phyloP scores from a whole-genome alignment of 352 stramenopile species.

The Phytophthora sp. region DNA sequence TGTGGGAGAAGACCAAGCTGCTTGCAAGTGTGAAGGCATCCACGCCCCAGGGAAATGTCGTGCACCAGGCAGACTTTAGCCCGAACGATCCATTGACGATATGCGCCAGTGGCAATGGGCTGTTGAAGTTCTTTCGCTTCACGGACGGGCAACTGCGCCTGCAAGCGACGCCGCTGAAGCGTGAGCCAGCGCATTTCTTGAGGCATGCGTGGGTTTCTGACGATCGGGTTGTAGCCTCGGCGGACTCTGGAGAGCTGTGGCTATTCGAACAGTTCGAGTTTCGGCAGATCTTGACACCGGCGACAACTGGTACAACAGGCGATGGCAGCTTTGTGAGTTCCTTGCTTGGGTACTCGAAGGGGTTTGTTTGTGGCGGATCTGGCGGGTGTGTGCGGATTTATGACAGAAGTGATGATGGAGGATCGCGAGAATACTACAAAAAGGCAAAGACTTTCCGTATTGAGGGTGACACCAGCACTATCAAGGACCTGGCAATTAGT shows the following conservation, averaged over 20 bases:
- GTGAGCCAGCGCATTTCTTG: constrained; percentile 87
- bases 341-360: constrained; percentile 91
- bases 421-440: constrained; percentile 87
- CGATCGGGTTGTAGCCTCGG: constrained; percentile 90
- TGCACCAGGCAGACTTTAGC: constrained; percentile 92
- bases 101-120: constrained; percentile 88
- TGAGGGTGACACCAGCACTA: constrained; percentile 78
- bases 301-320: constrained; percentile 28
- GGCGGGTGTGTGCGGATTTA: constrained; percentile 82
- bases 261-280: constrained; percentile 95
- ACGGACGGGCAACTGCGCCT: constrained; percentile 82
- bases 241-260: constrained; percentile 90
- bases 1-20: constrained; percentile 94
- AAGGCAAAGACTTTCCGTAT: constrained; percentile 91
- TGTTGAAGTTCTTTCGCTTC: constrained; percentile 92
- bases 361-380: constrained; percentile 83
- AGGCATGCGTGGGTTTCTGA: constrained; percentile 93
- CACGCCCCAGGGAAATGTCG: constrained; percentile 63
- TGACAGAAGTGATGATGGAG: constrained; percentile 83
- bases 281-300: constrained; percentile 76
- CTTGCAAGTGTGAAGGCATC: constrained; percentile 76
- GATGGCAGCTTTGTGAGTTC: constrained; percentile 87
- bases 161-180: constrained; percentile 72
- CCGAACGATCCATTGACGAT: constrained; percentile 85
- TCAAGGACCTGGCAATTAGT: constrained; percentile 88